Conservation (phyloP, 495 filamentous ascomycete genomes). For the Penicillium malachiteum region DNA sequence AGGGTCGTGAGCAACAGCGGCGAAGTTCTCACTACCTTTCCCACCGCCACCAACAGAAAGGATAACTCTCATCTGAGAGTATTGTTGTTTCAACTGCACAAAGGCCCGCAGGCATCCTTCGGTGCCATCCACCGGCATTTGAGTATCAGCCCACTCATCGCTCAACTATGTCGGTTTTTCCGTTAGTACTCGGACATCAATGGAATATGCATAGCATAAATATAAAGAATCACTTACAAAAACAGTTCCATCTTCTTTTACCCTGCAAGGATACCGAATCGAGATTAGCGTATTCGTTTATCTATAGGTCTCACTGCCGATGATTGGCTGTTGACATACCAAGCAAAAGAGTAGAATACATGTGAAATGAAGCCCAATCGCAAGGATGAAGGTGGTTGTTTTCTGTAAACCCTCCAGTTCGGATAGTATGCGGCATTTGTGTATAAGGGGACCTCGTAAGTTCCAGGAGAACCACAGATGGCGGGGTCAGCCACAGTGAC, state of each 20-base stretch:
- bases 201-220: neutral
- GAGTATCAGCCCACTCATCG: slow-evolving; percentile 81
- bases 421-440: slow-evolving; percentile 87
- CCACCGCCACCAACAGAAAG: slow-evolving; percentile 87
- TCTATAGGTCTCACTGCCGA: slow-evolving; percentile 13
- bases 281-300: slow-evolving; percentile 31
- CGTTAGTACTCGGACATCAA: neutral
- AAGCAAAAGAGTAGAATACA: slow-evolving; percentile 88
- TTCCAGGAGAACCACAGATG: slow-evolving; percentile 24
- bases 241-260: slow-evolving; percentile 75
- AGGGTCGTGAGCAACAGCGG: slow-evolving; percentile 64
- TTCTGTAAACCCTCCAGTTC: slow-evolving; percentile 76
- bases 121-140: slow-evolving; percentile 75
- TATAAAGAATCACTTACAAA: slow-evolving; percentile 56
- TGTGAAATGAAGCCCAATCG: slow-evolving; percentile 70
- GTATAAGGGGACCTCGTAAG: slow-evolving; percentile 44
- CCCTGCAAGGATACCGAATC: slow-evolving; percentile 46
- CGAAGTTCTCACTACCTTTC: slow-evolving; percentile 74
- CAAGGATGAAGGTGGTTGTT: slow-evolving; percentile 74
- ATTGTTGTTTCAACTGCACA: slow-evolving; percentile 66
- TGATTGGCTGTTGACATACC: slow-evolving; percentile 41
- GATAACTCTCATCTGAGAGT: slow-evolving; percentile 74
- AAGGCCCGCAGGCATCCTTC: slow-evolving; percentile 78
- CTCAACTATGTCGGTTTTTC: slow-evolving; percentile 57
- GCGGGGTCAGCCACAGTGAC: slow-evolving; percentile 19